These are phyloP conservation scores for Penstemon eatonii DNA, from an alignment of 257 asterid genomes.

Conservation along the genomic window DNA sequence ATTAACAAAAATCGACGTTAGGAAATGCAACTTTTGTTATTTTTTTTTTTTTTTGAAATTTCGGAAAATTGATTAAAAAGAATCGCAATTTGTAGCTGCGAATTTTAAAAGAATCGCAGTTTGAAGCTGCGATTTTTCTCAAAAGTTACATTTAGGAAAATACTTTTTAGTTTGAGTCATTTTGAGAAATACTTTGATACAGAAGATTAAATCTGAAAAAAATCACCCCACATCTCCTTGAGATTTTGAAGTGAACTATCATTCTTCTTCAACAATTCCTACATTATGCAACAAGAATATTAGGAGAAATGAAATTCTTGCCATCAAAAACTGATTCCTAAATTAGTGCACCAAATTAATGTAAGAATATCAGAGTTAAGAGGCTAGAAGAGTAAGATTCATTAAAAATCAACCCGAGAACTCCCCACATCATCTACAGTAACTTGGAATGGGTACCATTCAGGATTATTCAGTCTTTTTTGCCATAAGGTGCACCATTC, in stretches of 20 bases:
- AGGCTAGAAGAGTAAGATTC: too few relatives aligned
- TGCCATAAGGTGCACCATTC: constrained; percentile 65
- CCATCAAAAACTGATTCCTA: not conserved
- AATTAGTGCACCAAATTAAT: not conserved
- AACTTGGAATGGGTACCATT: constrained; percentile 69
- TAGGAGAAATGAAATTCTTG: not conserved
- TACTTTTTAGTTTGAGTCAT: too few relatives aligned
- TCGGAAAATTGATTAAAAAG: too few relatives aligned
- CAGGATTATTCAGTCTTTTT: constrained; percentile 50
- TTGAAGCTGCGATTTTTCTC: too few relatives aligned
- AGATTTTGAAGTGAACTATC: constrained; percentile 40
- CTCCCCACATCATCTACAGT: constrained; percentile 36
- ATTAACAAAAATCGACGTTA: too few relatives aligned
- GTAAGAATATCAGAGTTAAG: not conserved
- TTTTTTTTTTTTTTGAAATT: too few relatives aligned
- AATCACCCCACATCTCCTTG: constrained; percentile 40
- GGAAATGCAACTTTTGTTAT: too few relatives aligned
- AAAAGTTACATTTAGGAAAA: too few relatives aligned
- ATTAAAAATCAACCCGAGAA: constrained; percentile 37
- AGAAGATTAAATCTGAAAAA: too few relatives aligned
- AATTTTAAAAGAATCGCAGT: too few relatives aligned
- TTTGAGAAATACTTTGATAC: too few relatives aligned
- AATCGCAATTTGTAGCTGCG: too few relatives aligned
- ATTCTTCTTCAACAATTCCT: constrained; percentile 43
- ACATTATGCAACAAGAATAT: not conserved